Evolutionary conservation across 2,329 filamentous ascomycete species (phyloP).

Genomic region (Aspergillus floridensis): DNA sequence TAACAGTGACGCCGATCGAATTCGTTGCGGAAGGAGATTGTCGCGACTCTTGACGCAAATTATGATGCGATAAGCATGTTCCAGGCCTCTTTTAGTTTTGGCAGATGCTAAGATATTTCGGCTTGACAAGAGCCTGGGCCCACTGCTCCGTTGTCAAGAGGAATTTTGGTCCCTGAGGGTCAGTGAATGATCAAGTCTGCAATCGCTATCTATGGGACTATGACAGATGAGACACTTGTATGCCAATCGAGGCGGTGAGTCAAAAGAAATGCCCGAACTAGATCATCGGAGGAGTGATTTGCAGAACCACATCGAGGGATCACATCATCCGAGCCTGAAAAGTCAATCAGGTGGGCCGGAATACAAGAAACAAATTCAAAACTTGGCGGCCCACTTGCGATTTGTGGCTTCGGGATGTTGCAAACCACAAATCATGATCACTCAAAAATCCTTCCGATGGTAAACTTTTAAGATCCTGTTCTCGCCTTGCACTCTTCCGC

Average conservation of each 20-base stretch:
- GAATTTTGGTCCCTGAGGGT: background rate
- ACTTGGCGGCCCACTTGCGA: background rate
- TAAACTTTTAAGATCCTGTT: background rate
- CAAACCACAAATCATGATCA: background rate
- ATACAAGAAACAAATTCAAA: background rate
- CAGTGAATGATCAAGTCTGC: background rate
- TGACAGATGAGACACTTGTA: background rate
- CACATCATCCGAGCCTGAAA: slow-evolving; percentile 20
- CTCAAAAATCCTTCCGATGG: background rate
- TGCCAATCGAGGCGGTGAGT: slow-evolving; percentile 17
- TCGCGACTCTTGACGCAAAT: slow-evolving; percentile 19
- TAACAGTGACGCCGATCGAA: slow-evolving; percentile 10
- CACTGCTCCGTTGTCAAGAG: slow-evolving; percentile 3
- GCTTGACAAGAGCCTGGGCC: background rate
- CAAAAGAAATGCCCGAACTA: slow-evolving; percentile 19
- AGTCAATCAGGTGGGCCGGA: slow-evolving; percentile 19
- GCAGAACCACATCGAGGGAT: slow-evolving; percentile 16
- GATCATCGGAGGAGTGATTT: slow-evolving; percentile 13
- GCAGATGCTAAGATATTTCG: background rate
- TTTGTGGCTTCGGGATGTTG: background rate
- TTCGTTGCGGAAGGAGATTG: background rate
- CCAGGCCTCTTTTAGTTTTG: background rate
- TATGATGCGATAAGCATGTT: slow-evolving; percentile 18
- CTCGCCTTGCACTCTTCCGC: background rate
- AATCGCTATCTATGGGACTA: background rate